phyloP scores from a whole-genome alignment of 2,329 filamentous ascomycete species.

The Diaporthe vaccinii region DNA sequence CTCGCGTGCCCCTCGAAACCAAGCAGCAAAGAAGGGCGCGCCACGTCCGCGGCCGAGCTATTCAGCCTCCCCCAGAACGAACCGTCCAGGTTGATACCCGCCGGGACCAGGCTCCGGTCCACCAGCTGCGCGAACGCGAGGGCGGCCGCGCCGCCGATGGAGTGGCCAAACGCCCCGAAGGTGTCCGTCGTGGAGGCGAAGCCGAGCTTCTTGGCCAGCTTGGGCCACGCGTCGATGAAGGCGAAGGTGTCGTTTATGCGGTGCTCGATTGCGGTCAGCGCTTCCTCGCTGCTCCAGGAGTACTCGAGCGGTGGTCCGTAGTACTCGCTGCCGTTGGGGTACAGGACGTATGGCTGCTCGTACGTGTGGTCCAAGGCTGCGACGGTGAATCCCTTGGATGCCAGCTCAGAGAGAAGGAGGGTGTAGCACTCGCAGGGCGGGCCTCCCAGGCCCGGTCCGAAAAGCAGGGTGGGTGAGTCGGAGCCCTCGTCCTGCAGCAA shows the following conservation, averaged over 20 bases:
- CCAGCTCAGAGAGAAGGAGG: slow-evolving; percentile 35
- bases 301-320: slow-evolving; percentile 5
- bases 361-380: slow-evolving; percentile 37
- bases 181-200: slow-evolving; percentile 26
- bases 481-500: background rate
- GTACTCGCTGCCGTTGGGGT: slow-evolving; percentile 30
- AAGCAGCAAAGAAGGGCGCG: slow-evolving; percentile 28
- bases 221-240: slow-evolving; percentile 34
- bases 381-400: slow-evolving; percentile 31
- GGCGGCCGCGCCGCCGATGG: slow-evolving; percentile 32
- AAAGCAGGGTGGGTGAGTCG: slow-evolving; percentile 2
- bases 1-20: background rate
- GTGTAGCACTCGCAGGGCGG: slow-evolving; percentile 34
- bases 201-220: slow-evolving; percentile 1
- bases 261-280: slow-evolving; percentile 10
- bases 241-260: slow-evolving; percentile 36
- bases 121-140: slow-evolving; percentile 27
- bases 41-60: background rate
- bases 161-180: slow-evolving; percentile 37
- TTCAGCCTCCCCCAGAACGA: background rate
- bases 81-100: slow-evolving; percentile 35
- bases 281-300: background rate
- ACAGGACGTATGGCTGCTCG: slow-evolving; percentile 37
- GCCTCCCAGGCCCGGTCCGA: background rate
- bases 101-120: background rate